These are phyloP conservation scores for Mallotus repandus DNA, from an alignment of 441 rosid genomes.

Conservation along the genomic window DNA sequence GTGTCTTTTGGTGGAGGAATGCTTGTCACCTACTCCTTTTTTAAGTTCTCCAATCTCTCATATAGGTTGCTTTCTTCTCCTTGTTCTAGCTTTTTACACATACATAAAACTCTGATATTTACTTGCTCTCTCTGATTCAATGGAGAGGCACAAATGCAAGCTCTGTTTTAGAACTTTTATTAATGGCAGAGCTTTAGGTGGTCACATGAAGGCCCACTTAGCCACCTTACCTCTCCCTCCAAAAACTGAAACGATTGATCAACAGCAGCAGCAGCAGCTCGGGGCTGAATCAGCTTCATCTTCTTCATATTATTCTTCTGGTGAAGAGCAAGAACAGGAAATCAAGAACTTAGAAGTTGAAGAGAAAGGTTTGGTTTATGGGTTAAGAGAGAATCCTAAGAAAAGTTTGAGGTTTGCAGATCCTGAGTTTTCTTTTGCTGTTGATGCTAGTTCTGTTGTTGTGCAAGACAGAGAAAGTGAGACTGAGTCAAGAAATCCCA, in stretches of 20 bases:
- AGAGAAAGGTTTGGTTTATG: slow-evolving; percentile 47
- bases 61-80: slow-evolving; percentile 14
- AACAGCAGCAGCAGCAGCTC: slow-evolving; percentile 26
- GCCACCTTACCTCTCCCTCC: slow-evolving; percentile 36
- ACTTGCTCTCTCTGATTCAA: slow-evolving; percentile 32
- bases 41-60: slow-evolving; percentile 48
- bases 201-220: slow-evolving; percentile 93
- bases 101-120: slow-evolving; percentile 29
- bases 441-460: slow-evolving; percentile 41
- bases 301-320: slow-evolving; percentile 47
- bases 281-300: slow-evolving; percentile 43
- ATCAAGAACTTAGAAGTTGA: slow-evolving; percentile 28
- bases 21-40: slow-evolving; percentile 97
- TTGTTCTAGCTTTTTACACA: slow-evolving; percentile 24
- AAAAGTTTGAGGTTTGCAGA: slow-evolving; percentile 67
- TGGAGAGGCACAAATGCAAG: slow-evolving; percentile 89
- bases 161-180: slow-evolving; percentile 71
- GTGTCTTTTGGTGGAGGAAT: slow-evolving; percentile 71
- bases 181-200: slow-evolving; percentile 88
- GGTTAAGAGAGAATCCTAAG: slow-evolving; percentile 76
- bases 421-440: slow-evolving; percentile 62
- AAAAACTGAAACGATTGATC: slow-evolving; percentile 17
- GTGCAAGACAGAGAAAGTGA: slow-evolving; percentile 74
- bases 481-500: slow-evolving; percentile 67
- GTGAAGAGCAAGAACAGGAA: slow-evolving; percentile 31